Evolutionary conservation across 2,329 filamentous ascomycete genomes (phyloP).

Genomic region (Didymella sp.): DNA sequence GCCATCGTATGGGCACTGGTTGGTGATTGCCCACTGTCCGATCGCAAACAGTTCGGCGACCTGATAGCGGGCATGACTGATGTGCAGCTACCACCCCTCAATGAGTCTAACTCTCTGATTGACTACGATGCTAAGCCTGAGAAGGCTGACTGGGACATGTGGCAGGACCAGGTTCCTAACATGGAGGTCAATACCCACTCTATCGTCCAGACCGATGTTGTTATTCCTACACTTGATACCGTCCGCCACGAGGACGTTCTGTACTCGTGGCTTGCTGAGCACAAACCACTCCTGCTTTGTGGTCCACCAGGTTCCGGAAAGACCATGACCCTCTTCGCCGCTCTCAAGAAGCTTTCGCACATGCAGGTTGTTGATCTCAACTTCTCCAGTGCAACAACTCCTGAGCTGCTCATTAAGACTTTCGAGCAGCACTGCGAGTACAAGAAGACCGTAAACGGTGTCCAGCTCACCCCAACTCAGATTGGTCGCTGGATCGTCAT

Average conservation of each 20-base stretch:
- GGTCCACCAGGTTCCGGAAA: constrained; percentile 98
- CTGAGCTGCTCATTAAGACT: constrained; percentile 96
- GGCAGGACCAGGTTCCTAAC: constrained; percentile 92
- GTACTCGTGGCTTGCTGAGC: constrained; percentile 98
- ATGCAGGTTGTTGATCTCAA: constrained; percentile 99
- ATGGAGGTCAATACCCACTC: constrained; percentile 99
- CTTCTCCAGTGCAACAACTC: constrained; percentile 98
- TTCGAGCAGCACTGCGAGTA: constrained; percentile 99
- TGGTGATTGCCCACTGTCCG: constrained; percentile 86
- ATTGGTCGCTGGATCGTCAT: constrained; percentile 98
- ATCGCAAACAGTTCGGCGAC: constrained; percentile 90
- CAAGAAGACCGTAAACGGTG: constrained; percentile 96
- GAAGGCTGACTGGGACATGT: constrained; percentile 85
- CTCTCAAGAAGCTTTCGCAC: constrained; percentile 92
- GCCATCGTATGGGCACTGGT: constrained; percentile 95
- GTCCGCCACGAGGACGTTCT: constrained; percentile 98
- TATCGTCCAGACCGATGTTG: constrained; percentile 95
- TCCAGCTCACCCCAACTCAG: constrained; percentile 93
- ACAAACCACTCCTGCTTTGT: constrained; percentile 95
- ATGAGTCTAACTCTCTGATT: constrained; percentile 83
- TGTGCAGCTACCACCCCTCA: constrained; percentile 82
- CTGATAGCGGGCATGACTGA: constrained; percentile 81
- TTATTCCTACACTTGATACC: constrained; percentile 97
- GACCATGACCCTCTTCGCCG: constrained; percentile 99
- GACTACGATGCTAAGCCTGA: constrained; percentile 93